A percentile compares a stretch with the other conserved stretches of the same genome.
phyloP scores from a whole-genome alignment of 2,329 filamentous ascomycete genomes.

The Aureobasidium zeae region DNA sequence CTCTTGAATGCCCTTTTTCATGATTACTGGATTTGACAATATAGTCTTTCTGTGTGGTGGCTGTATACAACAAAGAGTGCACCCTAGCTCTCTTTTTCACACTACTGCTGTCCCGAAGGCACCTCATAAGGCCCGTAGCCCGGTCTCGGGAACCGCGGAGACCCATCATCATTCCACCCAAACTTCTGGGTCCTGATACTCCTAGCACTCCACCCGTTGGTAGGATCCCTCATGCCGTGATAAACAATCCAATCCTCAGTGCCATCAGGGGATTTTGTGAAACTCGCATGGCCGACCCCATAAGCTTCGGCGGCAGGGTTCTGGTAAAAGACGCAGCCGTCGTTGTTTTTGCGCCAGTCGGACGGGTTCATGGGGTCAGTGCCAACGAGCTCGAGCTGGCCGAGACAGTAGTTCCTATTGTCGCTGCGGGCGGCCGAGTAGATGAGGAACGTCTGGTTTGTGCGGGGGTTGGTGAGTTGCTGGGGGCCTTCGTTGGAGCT shows the following conservation, averaged over 20 bases:
- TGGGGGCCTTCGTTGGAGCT: constrained; percentile 44
- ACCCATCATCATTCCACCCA: constrained; percentile 40
- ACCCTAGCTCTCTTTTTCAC: too few relatives aligned
- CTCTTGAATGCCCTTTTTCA: too few relatives aligned
- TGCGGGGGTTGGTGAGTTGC: constrained; percentile 40
- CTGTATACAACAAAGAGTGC: too few relatives aligned
- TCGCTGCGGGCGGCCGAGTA: constrained; percentile 43
- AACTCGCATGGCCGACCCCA: constrained; percentile 44
- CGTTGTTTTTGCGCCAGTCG: constrained; percentile 41
- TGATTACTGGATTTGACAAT: too few relatives aligned
- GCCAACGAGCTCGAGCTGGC: constrained; percentile 41
- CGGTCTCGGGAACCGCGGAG: constrained; percentile 39
- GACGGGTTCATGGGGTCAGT: constrained; percentile 41
- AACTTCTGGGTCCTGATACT: constrained; percentile 43
- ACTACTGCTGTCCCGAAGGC: constrained; percentile 27
- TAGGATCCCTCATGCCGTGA: constrained; percentile 43
- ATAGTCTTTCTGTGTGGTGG: too few relatives aligned
- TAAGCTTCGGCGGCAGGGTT: constrained; percentile 37
- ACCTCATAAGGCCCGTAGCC: constrained; percentile 41
- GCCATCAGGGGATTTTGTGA: constrained; percentile 40
- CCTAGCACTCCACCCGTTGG: constrained; percentile 38
- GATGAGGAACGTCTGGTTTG: constrained; percentile 41
- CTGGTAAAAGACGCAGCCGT: constrained; percentile 42
- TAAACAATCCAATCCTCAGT: constrained; percentile 45
- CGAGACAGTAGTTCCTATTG: constrained; percentile 46